Evolutionary conservation across 176 grass and related monocot genomes (phyloP).

Genomic region (Cocos nucifera): DNA sequence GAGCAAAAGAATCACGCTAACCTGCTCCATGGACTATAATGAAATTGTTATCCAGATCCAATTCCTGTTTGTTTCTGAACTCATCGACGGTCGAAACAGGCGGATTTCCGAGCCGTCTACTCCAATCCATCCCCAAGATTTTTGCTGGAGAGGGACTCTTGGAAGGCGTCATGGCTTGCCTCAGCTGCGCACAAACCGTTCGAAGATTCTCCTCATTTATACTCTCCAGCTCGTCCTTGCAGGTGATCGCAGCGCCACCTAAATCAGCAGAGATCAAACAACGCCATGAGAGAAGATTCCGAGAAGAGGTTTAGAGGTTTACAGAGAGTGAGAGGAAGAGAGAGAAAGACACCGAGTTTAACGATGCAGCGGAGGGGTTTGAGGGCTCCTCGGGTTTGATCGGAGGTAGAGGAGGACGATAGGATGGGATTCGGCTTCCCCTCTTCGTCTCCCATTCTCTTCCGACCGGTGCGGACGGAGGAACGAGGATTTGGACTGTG

Average conservation of each 20-base stretch:
- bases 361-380: too few relatives aligned
- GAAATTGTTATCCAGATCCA: conserved; percentile 59
- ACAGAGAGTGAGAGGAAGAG: too few relatives aligned
- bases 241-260: conserved; percentile 96
- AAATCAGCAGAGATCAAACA: conserved; percentile 6
- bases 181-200: conserved; percentile 63
- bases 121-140: conserved; percentile 75
- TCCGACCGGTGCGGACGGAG: too few relatives aligned
- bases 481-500: too few relatives aligned
- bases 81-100: conserved; percentile 26
- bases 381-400: too few relatives aligned
- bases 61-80: conserved; percentile 11
- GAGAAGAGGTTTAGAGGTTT: too few relatives aligned
- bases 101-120: conserved; percentile 37
- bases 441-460: too few relatives aligned
- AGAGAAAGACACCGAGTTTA: too few relatives aligned
- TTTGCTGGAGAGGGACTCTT: conserved; percentile 18
- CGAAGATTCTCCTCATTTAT: conserved; percentile 44
- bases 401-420: too few relatives aligned
- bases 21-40: conserved; percentile 86
- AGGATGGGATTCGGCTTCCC: too few relatives aligned
- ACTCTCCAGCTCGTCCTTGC: conserved; percentile 83
- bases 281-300: background rate
- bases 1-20: conserved; percentile 6
- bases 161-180: conserved; percentile 50